Conservation (phyloP, 306 rosid genomes). For the Glycine latifolia region DNA sequence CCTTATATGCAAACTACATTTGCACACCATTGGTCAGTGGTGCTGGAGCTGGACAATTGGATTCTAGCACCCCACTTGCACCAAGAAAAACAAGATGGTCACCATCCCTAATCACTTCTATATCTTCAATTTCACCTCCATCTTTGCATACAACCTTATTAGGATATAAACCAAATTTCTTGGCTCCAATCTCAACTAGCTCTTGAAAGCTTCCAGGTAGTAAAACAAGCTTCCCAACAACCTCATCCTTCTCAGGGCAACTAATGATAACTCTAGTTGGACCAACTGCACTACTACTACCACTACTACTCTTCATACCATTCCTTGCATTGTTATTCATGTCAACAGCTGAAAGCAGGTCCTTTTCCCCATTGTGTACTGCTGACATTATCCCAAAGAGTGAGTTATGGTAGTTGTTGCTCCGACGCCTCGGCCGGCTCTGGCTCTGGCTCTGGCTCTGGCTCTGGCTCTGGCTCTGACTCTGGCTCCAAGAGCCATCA, state of each 20-base stretch:
- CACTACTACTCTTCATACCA: conserved; percentile 35
- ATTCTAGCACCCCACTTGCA: conserved; percentile 22
- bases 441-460: conserved; percentile 22
- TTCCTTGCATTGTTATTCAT: conserved; percentile 31
- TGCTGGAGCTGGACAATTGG: neutral
- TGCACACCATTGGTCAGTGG: conserved; percentile 14
- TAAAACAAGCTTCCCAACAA: conserved; percentile 71
- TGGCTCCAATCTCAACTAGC: conserved; percentile 72
- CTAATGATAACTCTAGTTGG: conserved; percentile 68
- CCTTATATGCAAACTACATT: neutral
- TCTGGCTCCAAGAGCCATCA: too few relatives aligned
- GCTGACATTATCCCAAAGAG: conserved; percentile 84
- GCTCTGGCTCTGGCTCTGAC: conserved; percentile 40
- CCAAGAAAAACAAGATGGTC: conserved; percentile 74
- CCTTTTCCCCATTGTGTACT: conserved; percentile 64
- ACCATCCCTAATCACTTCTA: conserved; percentile 89
- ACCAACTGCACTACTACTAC: neutral
- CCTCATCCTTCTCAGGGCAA: conserved; percentile 73
- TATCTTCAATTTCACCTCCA: conserved; percentile 78
- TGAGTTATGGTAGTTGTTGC: conserved; percentile 73
- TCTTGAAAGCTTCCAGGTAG: conserved; percentile 73
- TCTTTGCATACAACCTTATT: conserved; percentile 61
- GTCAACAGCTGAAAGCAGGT: conserved; percentile 37
- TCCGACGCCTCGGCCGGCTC: conserved; percentile 70
- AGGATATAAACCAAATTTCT: conserved; percentile 62